phyloP scores from a whole-genome alignment of 768 basidiomycete species.

The Mycena haematopus region DNA sequence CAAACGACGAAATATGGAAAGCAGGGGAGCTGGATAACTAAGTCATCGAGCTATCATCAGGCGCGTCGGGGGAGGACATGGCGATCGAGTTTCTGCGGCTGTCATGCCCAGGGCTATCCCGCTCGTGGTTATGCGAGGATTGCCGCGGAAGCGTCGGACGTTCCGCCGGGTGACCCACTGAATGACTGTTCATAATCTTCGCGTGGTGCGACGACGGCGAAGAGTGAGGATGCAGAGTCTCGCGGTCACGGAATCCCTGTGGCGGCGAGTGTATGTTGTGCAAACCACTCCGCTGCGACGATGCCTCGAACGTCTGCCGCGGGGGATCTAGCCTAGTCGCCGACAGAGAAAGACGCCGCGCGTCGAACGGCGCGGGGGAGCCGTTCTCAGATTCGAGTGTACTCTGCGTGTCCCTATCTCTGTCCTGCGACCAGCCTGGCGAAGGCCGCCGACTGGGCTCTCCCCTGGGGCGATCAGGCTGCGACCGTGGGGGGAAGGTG shows the following conservation, averaged over 20 bases:
- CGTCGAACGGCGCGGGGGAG: conserved; percentile 58
- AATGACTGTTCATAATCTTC: conserved; percentile 17
- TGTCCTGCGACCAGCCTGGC: conserved; percentile 44
- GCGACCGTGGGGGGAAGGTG: conserved; percentile 52
- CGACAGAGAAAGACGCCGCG: conserved; percentile 56
- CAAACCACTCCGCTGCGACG: conserved; percentile 35
- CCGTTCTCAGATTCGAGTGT: conserved; percentile 46
- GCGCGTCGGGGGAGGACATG: conserved; percentile 42
- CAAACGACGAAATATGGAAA: background rate
- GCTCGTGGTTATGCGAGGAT: conserved; percentile 13
- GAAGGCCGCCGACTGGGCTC: conserved; percentile 48
- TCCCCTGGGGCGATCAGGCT: conserved; percentile 40
- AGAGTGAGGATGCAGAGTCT: conserved; percentile 1
- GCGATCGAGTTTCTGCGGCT: conserved; percentile 46
- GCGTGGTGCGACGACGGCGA: conserved; percentile 30
- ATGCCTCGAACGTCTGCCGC: conserved; percentile 38
- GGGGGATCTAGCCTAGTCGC: conserved; percentile 56
- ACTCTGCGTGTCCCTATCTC: conserved; percentile 44
- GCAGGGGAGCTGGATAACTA: background rate
- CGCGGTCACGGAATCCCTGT: conserved; percentile 39
- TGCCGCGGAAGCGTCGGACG: conserved; percentile 22
- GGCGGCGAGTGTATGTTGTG: conserved; percentile 41
- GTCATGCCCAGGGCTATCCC: conserved; percentile 30
- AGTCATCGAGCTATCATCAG: conserved; percentile 33
- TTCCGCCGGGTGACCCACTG: conserved; percentile 25